These are phyloP conservation scores for Aureobasidium sp. DNA, from an alignment of 2,329 filamentous ascomycete genomes.

Conservation along the genomic window DNA sequence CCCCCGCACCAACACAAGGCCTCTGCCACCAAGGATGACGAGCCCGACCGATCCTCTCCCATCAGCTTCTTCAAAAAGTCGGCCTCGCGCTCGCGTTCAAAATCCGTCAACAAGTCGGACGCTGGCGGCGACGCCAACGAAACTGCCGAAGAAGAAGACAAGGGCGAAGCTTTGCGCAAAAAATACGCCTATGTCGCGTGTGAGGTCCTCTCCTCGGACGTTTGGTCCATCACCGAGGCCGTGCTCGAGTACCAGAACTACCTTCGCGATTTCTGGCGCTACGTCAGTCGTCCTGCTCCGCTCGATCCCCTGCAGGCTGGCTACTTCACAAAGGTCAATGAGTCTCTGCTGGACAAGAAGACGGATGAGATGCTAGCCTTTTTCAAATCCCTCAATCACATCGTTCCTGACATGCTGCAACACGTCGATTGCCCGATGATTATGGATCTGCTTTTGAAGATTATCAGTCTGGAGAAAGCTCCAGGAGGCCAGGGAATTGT, in stretches of 20 bases:
- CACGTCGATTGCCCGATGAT: conserved; percentile 97
- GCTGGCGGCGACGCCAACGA: conserved; percentile 21
- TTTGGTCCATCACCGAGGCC: conserved; percentile 92
- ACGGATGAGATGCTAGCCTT: conserved; percentile 93
- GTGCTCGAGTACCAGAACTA: conserved; percentile 75
- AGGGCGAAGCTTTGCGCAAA: conserved; percentile 80
- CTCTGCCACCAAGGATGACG: conserved; percentile 22
- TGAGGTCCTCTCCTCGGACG: conserved; percentile 89
- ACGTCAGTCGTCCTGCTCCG: conserved; percentile 72
- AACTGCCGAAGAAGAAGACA: conserved; percentile 48
- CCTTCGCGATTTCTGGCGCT: conserved; percentile 81
- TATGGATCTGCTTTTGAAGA: conserved; percentile 94
- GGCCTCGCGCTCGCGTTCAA: conserved; percentile 33
- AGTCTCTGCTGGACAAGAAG: conserved; percentile 95
- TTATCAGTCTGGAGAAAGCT: conserved; percentile 88
- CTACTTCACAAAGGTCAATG: conserved; percentile 98
- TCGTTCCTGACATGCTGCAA: conserved; percentile 75
- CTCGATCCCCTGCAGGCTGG: conserved; percentile 89
- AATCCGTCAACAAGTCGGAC: conserved; percentile 33
- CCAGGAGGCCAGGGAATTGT: conserved; percentile 89
- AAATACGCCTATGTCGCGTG: conserved; percentile 90
- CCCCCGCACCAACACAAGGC: conserved; percentile 33
- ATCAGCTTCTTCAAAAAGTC: conserved; percentile 40
- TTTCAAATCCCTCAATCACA: conserved; percentile 72
- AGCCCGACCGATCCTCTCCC: conserved; percentile 34